These are phyloP conservation scores for Inga leiocalycina DNA, from an alignment of 306 rosid genomes.

Conservation along the genomic window DNA sequence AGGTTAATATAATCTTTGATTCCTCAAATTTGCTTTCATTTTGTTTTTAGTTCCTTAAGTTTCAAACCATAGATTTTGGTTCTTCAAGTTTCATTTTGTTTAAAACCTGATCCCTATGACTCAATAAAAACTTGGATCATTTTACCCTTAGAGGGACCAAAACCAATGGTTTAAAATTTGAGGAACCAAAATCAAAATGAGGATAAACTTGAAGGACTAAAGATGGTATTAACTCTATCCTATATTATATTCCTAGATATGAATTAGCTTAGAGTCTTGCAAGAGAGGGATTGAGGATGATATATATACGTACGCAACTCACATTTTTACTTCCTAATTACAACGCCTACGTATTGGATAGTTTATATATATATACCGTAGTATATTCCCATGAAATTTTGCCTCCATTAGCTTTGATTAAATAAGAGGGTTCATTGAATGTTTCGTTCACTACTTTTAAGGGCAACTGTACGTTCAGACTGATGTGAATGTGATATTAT, in stretches of 20 bases:
- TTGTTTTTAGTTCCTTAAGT: too few species aligned
- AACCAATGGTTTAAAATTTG: too few species aligned
- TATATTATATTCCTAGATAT: not conserved
- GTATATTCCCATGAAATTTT: not conserved
- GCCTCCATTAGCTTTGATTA: not conserved
- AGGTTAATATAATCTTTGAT: too few species aligned
- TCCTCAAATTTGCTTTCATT: too few species aligned
- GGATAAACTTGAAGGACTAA: too few species aligned
- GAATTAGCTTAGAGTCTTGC: not conserved
- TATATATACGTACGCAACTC: not conserved
- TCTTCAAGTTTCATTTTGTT: too few species aligned
- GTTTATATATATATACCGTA: too few species aligned
- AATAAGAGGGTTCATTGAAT: not conserved
- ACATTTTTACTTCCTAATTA: not conserved
- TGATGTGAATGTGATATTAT: not conserved
- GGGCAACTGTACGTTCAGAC: not conserved
- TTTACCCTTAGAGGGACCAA: too few species aligned
- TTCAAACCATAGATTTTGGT: too few species aligned
- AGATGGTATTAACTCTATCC: not conserved
- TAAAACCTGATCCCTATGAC: too few species aligned
- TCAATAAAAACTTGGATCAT: too few species aligned
- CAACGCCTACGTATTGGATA: not conserved
- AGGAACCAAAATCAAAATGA: too few species aligned
- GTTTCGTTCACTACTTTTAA: not conserved
- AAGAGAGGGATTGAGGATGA: not conserved